Base-by-base conservation (phyloP, 805 yeast species). In the Candida orba region DNA sequence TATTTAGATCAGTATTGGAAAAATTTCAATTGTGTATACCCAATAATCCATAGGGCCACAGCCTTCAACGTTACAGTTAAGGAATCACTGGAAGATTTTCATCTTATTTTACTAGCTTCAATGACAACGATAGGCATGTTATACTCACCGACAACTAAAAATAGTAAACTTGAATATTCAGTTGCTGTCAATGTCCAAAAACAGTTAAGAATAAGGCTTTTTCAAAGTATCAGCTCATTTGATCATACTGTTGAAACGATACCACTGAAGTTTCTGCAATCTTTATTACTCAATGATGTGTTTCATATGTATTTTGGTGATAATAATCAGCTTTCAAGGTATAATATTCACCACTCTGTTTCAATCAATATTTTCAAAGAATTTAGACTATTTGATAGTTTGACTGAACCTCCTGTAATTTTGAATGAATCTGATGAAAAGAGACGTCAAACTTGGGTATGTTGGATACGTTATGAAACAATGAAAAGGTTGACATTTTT, bases 381-480 rank as follows among this genome's bases (percentile, higher is more conserved):
- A 48, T 53, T 42, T 34, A 47, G 33, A 37, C 42, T 52, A 27
- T 51, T 47, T 27, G 36, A 39, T 9, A 24, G 14, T 15, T 15
- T 31, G 8, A 23, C 30, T 23, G 41, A 39, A 14, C 41, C 41
- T 15, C 22, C 20, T 4, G 17, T 39, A 8, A 8, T 20, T 5
- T 15, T 31, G 3, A 27, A 24, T 12, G 13, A 18, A 9, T n/a
- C 29, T 27, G 22, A 25, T 7, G 37, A 20, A 18, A 14, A 24
- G 33, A 35, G 15, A 35, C 47, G 20, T 34, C 46, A 32, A 32
- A 38, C 27, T 55, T 75, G 80, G 80, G 46, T 53, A 8, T 62
- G 66, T 18, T 75, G 80, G 80, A 60, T 68, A 3, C 45, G 58
- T 22, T 68, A 66, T 48, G 80, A 76, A 49, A 57, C 69, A 29